These are phyloP conservation scores for Pseudoscleropodium purum DNA, from an alignment of 225 moss, liverwort and hornwort genomes.

Conservation along the genomic window DNA sequence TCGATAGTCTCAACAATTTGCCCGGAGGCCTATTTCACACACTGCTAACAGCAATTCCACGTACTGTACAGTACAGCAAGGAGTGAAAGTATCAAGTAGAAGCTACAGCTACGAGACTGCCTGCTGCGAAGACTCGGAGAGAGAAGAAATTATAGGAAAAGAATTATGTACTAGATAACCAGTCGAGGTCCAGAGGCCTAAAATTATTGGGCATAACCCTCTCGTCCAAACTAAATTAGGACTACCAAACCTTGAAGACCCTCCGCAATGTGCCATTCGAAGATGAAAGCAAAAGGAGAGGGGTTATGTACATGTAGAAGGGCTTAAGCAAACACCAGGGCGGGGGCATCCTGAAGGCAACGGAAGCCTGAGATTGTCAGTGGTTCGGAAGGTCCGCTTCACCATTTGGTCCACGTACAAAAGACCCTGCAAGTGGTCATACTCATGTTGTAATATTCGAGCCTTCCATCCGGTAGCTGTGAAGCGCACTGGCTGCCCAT, in stretches of 20 bases:
- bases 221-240: not conserved
- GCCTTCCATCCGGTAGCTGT: conserved; percentile 87
- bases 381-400: conserved; percentile 64
- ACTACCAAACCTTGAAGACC: not conserved
- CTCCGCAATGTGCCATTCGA: not conserved
- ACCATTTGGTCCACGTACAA: conserved; percentile 90
- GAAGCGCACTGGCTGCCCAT: conserved; percentile 56
- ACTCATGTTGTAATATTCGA: conserved; percentile 88
- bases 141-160: not conserved
- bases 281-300: not conserved
- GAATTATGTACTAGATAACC: not conserved
- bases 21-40: not conserved
- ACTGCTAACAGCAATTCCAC: not conserved
- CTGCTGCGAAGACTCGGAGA: not conserved
- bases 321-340: conserved; percentile 45
- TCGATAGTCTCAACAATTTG: not conserved
- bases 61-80: not conserved
- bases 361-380: conserved; percentile 65
- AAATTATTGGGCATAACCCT: not conserved
- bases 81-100: not conserved
- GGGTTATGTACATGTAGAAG: not conserved
- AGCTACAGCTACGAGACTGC: not conserved
- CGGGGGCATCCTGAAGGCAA: conserved; percentile 68
- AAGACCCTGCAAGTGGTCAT: conserved; percentile 63
- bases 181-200: not conserved